Conservation (phyloP, 73 alveolate species). For the Paramecium sonneborni region DNA sequence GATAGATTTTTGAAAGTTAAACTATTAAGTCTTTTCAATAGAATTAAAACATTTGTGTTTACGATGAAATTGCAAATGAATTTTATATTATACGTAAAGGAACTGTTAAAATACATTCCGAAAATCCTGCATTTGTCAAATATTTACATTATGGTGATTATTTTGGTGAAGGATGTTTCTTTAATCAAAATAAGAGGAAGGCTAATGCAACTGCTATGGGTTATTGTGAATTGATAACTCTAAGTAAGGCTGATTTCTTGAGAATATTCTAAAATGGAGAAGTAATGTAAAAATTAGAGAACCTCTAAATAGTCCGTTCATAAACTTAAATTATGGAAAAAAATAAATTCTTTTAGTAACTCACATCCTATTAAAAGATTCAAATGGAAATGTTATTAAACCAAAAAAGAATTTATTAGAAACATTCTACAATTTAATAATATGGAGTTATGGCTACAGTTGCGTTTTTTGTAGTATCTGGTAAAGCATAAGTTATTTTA, state of each 20-base stretch:
- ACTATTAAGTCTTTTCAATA: background rate
- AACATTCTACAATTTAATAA: background rate
- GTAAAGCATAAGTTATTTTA: background rate
- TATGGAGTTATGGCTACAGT: constrained; percentile 2
- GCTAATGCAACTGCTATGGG: constrained; percentile 59
- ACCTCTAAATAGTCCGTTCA: background rate
- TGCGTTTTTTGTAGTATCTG: constrained; percentile 18
- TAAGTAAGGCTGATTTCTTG: constrained; percentile 50
- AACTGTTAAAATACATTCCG: constrained; percentile 48
- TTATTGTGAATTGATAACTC: constrained; percentile 6
- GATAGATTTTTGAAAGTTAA: constrained; percentile 24
- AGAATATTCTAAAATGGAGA: constrained; percentile 22
- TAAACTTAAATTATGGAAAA: background rate
- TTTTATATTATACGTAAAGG: constrained; percentile 43
- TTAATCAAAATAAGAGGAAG: constrained; percentile 11
- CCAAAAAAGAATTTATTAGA: background rate
- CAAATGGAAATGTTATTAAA: background rate
- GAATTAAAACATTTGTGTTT: constrained; percentile 2
- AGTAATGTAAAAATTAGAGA: constrained; percentile 36
- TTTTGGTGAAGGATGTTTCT: constrained; percentile 60
- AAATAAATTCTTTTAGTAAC: background rate
- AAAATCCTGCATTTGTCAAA: constrained; percentile 7
- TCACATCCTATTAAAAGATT: background rate
- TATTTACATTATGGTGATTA: constrained; percentile 55
- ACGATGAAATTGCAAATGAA: constrained; percentile 49